Evolutionary conservation across 1,284 basidiomycete genomes (phyloP), one percentile per base, ranked within the genome.

Genomic region (Cutaneotrichosporon sp.): DNA sequence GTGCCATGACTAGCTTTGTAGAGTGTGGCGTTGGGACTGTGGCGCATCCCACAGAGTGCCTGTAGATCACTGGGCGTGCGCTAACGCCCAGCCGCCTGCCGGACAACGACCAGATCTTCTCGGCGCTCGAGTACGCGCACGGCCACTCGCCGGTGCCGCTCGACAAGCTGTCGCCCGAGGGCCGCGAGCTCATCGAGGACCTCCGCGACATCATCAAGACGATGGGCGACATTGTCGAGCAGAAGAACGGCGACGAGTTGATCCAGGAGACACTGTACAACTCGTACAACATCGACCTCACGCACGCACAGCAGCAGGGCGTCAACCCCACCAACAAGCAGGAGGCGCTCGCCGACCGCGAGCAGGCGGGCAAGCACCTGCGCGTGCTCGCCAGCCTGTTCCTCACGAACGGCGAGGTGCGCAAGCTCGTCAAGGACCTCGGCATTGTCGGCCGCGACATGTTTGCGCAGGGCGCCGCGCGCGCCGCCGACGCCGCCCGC

Each of bases 201-300:
- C 79, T 85, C 18, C 85, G 86, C 53, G 74, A 80, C 68, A 73
- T 76, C 62, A 66, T 77, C 62, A 71, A 74, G 65, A 80, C 78
- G n/a, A 59, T 71, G 36, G 85, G 87, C 27, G 72, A 84, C 42
- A 87, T 93, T 60, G 86, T 95, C 22, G 71, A 81, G 55, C 82
- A 89, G 71, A 95, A 95, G 85, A 97, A 97, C 78, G 82, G 83
- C 27, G 93, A 95, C 72, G 92, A 95, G 81, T 83, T 95, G 45
- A 84, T 95, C 77, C 93, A 95, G 78, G 87, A 89, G 68, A 93
- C 93, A 67, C 77, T 92, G 50, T 93, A 86, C 87, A 51, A 65
- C 43, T 59, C 59, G 20, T 45, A 90, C 34, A 25, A n/a, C 20
- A 16, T 51, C 34, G 59, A 60, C 53, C 18, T 60, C 6, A 27